Evolutionary conservation across 805 yeast genomes (phyloP), one percentile per base, ranked within the genome.

Genomic region (Nakazawaea ambrosiae): DNA sequence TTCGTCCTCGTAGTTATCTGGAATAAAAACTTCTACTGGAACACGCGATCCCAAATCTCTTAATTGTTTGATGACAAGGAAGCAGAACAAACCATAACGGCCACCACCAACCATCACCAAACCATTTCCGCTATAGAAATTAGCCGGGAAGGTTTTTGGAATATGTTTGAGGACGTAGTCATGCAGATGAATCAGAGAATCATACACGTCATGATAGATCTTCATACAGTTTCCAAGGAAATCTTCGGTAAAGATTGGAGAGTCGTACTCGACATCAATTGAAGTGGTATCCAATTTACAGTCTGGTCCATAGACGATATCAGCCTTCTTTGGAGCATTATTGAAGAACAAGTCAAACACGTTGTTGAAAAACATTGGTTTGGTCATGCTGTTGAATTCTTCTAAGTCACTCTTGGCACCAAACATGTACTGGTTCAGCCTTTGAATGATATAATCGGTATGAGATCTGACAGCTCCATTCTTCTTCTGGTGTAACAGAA

Each of bases 21-120:
- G 71, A 20, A 71, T 50, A 57, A 69, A 58, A 33, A 70, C 54
- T 44, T 71, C 74, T 1, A 70, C 55, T 0, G 75, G 75, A 24
- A 70, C 44, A 29, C 56, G 47, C 1, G 74, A 70, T 3, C 73
- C 75, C 40, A 67, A 54, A 40, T 62, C 68, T 42, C 76, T 58
- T 19, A 69, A 55, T 48, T 65, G 59, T 50, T 71, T 65, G 23
- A 81, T 63, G 7, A 81, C 69, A 4, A 77, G 49, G 15, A 78
- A 57, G 2, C 84, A 68, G 31, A 79, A 57, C 73, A 84, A 71
- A 37, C 82, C 77, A 48, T 68, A 78, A 33, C 63, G 63, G 10
- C 86, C 82, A 37, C 84, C 84, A 33, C 86, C 89, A 16, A 79
- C 75, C 38, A 75, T 76, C 1, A 81, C 78, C 19, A 80, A 77